Base-by-base conservation (phyloP, 2,329 filamentous ascomycete genomes). In the Cadophora gregata region DNA sequence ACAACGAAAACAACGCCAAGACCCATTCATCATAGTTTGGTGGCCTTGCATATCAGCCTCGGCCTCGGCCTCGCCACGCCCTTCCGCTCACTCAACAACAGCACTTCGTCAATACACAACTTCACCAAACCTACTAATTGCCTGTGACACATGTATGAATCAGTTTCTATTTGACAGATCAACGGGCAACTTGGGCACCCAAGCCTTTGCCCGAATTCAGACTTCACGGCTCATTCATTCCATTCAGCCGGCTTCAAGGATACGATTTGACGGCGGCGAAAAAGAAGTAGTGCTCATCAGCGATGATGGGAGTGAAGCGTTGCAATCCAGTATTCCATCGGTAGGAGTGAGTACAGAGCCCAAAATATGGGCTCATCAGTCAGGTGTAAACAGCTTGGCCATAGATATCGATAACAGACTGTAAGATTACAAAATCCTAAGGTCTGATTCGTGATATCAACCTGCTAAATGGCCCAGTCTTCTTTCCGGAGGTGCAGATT, bases 401-500 rank as follows among this genome's bases (percentile, higher is more conserved):
- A 85, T 97, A 47, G 94, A 97, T 75, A 93, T 96, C 75, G 92
- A 96, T 69, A 93, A 92, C 3, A 84, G 88, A 75, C 88, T 92
- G 89, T 90, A 79, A 77, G 83, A 69, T 25, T 67, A 27, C 19
- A 16, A 48, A 8, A 9, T 53, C 24, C 51, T n/a, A n/a, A 16
- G 29, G 51, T 62, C 66, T 19, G 47, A 48, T 27, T 27, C n/a
- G n/a, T n/a, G n/a, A n/a, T 38, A 16, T 25, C 9, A 58, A 58
- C 36, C 65, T 59, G 50, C 63, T 71, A 51, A 69, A 56, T 8
- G 14, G 31, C 55, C 25, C 73, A 91, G 92, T 71, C 84, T 97
- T 69, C 79, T 97, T 1, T 97, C 94, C 0, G 95, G 93, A 4
- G 93, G 94, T 33, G 90, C 92, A 4, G 93, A 97, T 76, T 92